Percentiles rank a stretch among this genome's conserved stretches.
These are phyloP conservation scores for Russula virescens DNA, from an alignment of 768 basidiomycete species.

Conservation along the genomic window DNA sequence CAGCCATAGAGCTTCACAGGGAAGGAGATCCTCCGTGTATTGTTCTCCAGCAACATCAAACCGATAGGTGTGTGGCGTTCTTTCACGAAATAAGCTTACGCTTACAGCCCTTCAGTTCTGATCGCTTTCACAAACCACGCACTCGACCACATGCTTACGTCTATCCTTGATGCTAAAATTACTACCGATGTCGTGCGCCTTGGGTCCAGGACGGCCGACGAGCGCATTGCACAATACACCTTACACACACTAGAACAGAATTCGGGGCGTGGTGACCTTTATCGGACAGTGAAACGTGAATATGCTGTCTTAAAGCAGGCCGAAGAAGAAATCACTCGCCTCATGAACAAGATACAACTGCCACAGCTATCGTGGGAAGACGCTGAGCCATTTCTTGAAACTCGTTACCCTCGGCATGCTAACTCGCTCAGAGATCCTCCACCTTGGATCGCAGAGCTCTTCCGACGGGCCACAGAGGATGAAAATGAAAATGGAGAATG, in stretches of 20 bases:
- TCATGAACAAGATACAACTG: constrained; percentile 37
- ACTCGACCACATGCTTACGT: constrained; percentile 63
- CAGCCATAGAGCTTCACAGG: constrained; percentile 54
- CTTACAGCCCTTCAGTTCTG: constrained; percentile 30
- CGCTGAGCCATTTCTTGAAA: constrained; percentile 38
- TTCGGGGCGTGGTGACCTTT: constrained; percentile 39
- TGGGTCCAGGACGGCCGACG: constrained; percentile 58
- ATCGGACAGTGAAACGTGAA: constrained; percentile 32
- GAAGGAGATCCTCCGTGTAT: constrained; percentile 59
- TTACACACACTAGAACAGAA: constrained; percentile 52
- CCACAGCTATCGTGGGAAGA: constrained; percentile 25
- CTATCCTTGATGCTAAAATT: constrained; percentile 59
- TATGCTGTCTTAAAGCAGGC: constrained; percentile 39
- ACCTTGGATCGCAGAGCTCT: constrained; percentile 15
- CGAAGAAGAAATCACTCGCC: constrained; percentile 41
- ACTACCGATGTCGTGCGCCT: constrained; percentile 61
- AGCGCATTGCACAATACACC: constrained; percentile 53
- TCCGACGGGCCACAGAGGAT: background rate
- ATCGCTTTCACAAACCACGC: constrained; percentile 77
- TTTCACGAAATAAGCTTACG: background rate
- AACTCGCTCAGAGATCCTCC: constrained; percentile 41
- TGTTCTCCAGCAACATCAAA: constrained; percentile 45
- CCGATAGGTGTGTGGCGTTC: constrained; percentile 39
- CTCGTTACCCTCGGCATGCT: constrained; percentile 45
- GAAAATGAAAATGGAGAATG: constrained; percentile 19